A percentile compares a stretch with the other conserved stretches of the same genome.
Evolutionary conservation across 345 rosid species (phyloP).

Genomic region (Bretschneidera sinensis): DNA sequence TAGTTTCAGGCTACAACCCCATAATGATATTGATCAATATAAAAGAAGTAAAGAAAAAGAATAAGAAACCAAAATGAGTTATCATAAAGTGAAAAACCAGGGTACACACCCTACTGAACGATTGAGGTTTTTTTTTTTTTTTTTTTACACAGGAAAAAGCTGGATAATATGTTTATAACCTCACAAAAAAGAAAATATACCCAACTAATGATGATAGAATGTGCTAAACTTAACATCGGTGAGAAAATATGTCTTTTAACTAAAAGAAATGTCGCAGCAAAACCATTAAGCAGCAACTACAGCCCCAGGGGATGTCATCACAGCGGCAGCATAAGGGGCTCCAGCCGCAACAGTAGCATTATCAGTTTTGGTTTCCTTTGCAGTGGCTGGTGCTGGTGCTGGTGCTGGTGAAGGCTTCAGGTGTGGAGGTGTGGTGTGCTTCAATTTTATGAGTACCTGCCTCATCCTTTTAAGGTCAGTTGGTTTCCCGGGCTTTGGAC

Average conservation of each 20-base stretch:
- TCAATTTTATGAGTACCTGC: conserved; percentile 59
- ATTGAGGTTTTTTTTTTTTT: too few relatives aligned
- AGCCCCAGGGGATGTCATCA: conserved; percentile 25
- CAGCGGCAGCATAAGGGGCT: conserved; percentile 9
- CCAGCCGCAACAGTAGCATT: conserved; percentile 13
- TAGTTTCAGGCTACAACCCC: too few relatives aligned
- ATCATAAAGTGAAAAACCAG: too few relatives aligned
- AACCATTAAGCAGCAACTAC: conserved; percentile 48
- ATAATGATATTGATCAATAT: too few relatives aligned
- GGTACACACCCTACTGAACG: too few relatives aligned
- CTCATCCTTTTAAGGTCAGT: conserved; percentile 76
- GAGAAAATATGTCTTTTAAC: too few relatives aligned
- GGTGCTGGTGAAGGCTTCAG: conserved; percentile 47
- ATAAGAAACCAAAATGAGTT: too few relatives aligned
- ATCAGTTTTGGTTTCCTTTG: conserved; percentile 27
- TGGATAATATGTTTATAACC: too few relatives aligned
- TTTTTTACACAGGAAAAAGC: too few relatives aligned
- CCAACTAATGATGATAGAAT: not conserved
- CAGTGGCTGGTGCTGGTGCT: conserved; percentile 24
- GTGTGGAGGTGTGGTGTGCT: conserved; percentile 66
- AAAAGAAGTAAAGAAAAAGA: too few relatives aligned
- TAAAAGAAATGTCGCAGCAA: conserved; percentile 7
- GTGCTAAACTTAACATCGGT: conserved; percentile 10
- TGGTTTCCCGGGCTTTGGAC: conserved; percentile 82
- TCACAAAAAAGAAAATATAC: not conserved